These are phyloP conservation scores for Leishmania martiniquensis DNA, from an alignment of 208 protist genomes.

Conservation along the genomic window DNA sequence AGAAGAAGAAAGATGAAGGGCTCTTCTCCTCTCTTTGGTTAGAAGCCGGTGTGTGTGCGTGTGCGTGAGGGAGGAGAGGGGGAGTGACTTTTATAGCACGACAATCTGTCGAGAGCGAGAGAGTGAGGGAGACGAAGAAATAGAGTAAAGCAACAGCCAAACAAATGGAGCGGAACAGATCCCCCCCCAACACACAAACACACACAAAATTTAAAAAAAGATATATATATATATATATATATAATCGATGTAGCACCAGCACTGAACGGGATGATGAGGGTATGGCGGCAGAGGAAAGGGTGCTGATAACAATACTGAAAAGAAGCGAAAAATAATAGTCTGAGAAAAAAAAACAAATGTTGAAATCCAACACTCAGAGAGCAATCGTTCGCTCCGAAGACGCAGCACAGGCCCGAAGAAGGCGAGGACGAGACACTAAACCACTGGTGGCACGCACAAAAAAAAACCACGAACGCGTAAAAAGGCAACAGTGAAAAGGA, in stretches of 20 bases:
- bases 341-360: background rate
- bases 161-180: background rate
- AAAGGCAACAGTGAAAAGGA: background rate
- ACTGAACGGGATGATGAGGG: background rate
- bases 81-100: background rate
- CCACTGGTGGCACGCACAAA: background rate
- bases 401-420: conserved; percentile 2
- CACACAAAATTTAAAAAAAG: too few species aligned
- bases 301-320: too few species aligned
- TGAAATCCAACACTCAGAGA: background rate
- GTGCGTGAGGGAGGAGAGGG: background rate
- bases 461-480: background rate
- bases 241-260: too few species aligned
- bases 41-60: background rate
- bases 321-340: background rate
- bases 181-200: too few species aligned
- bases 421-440: background rate
- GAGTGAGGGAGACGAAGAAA: background rate
- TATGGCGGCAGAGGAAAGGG: background rate
- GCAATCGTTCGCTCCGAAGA: background rate
- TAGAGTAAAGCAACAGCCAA: background rate
- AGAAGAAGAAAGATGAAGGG: background rate
- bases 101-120: background rate
- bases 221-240: too few species aligned
- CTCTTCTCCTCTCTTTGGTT: background rate